phyloP scores from a whole-genome alignment of 140 eudicot genomes.

The Ambrosia hybrid region DNA sequence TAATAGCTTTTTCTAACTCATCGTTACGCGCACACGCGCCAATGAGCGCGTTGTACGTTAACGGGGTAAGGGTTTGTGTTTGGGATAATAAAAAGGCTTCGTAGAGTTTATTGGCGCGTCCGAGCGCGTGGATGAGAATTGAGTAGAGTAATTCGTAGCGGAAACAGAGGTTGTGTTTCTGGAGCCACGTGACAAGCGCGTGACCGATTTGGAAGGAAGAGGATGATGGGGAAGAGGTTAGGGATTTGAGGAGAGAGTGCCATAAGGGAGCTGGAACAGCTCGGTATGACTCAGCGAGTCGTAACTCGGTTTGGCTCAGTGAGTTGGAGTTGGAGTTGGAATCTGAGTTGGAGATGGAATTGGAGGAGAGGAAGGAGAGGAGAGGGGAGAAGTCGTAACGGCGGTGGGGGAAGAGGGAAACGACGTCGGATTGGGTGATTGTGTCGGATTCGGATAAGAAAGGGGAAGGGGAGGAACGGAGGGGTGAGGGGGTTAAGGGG shows the following conservation, averaged over 20 bases:
- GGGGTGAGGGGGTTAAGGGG: slow-evolving; percentile 3
- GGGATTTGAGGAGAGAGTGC: slow-evolving; percentile 76
- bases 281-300: slow-evolving; percentile 76
- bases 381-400: slow-evolving; percentile 88
- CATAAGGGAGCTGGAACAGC: slow-evolving; percentile 83
- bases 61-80: slow-evolving; percentile 63
- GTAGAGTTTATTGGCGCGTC: slow-evolving; percentile 72
- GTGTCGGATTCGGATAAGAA: slow-evolving; percentile 28
- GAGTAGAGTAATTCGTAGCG: slow-evolving; percentile 81
- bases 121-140: slow-evolving; percentile 76
- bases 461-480: slow-evolving; percentile 25
- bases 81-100: slow-evolving; percentile 83
- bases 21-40: slow-evolving; percentile 91
- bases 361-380: slow-evolving; percentile 61
- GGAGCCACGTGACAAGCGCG: slow-evolving; percentile 76
- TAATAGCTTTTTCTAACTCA: slow-evolving; percentile 83
- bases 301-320: slow-evolving; percentile 57
- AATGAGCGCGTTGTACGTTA: slow-evolving; percentile 80
- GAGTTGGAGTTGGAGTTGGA: slow-evolving; percentile 23
- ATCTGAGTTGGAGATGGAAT: not conserved
- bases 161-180: slow-evolving; percentile 77
- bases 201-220: slow-evolving; percentile 54
- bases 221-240: slow-evolving; percentile 50
- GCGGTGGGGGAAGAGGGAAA: slow-evolving; percentile 39
- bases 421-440: slow-evolving; percentile 46